These are phyloP conservation scores for Yamadazyma nakazawae DNA, from an alignment of 805 yeast species.

Conservation along the genomic window DNA sequence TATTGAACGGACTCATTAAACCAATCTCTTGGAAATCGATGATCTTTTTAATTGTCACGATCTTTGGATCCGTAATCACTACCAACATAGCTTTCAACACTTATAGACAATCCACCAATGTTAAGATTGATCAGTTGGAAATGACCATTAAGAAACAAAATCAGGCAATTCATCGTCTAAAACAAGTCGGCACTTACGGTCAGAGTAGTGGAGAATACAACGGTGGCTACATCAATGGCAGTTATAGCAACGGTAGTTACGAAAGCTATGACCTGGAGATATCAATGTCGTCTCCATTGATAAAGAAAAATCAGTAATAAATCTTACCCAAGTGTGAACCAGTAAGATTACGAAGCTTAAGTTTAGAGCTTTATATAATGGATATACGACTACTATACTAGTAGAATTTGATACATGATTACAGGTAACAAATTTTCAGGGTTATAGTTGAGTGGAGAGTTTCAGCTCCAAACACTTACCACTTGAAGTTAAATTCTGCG, in stretches of 20 bases:
- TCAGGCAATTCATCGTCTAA: neutral
- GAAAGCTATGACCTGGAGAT: constrained; percentile 1
- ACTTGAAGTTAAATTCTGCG: too few relatives aligned
- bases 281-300: constrained; percentile 12
- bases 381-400: neutral
- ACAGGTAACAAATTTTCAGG: too few relatives aligned
- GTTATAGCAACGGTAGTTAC: neutral
- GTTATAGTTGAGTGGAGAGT: too few relatives aligned
- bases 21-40: constrained; percentile 72
- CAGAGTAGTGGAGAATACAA: neutral
- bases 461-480: too few relatives aligned
- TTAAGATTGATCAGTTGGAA: constrained; percentile 14
- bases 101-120: constrained; percentile 20
- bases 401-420: too few relatives aligned
- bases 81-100: constrained; percentile 50
- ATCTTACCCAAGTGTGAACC: neutral
- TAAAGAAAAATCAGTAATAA: constrained; percentile 6
- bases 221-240: neutral
- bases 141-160: constrained; percentile 15
- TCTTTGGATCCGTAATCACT: constrained; percentile 50
- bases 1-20: constrained; percentile 68
- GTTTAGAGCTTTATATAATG: neutral
- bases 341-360: neutral
- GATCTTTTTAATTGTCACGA: constrained; percentile 41
- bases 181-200: neutral